Percentiles rank a stretch among this genome's conserved stretches.
phyloP scores from a whole-genome alignment of 139 green algal genomes.

The Microglena sp. region DNA sequence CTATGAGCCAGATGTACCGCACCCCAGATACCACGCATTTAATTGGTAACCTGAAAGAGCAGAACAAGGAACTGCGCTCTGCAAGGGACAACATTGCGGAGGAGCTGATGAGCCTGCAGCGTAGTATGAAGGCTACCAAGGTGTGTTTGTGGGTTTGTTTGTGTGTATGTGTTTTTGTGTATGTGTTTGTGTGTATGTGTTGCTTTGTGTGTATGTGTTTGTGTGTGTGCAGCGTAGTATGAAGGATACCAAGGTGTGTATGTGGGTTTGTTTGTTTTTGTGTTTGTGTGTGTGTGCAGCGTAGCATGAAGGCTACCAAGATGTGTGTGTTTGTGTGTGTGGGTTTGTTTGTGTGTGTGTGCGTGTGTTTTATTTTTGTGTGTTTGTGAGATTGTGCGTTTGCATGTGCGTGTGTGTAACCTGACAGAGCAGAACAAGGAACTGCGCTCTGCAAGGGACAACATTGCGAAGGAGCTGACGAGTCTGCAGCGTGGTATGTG shows the following conservation, averaged over 20 bases:
- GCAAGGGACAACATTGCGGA: slow-evolving; percentile 4
- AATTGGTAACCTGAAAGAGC: slow-evolving; percentile 12
- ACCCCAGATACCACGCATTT: slow-evolving; percentile 19
- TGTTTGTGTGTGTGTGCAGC: slow-evolving; percentile 3
- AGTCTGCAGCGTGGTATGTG: neutral
- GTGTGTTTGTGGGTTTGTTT: neutral
- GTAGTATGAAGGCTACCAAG: neutral
- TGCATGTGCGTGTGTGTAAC: no score
- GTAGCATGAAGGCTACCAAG: no score
- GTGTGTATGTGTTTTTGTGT: neutral
- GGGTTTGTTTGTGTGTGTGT: no score
- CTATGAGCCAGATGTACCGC: slow-evolving; percentile 20
- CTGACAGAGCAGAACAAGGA: slow-evolving; percentile 15
- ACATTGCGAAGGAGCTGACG: slow-evolving; percentile 2
- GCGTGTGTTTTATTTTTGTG: no score
- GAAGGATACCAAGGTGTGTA: no score
- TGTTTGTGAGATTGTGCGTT: no score
- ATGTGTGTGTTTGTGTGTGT: no score
- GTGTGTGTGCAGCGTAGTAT: no score
- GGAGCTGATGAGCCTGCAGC: neutral
- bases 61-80: slow-evolving; percentile 5
- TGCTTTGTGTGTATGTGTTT: neutral
- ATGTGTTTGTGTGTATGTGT: neutral
- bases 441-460: neutral
- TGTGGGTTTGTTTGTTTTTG: neutral